Evolutionary conservation across 2,329 filamentous ascomycete genomes (phyloP), one percentile per base, ranked within the genome.

Genomic region (Neopestalotiopsis sp.): DNA sequence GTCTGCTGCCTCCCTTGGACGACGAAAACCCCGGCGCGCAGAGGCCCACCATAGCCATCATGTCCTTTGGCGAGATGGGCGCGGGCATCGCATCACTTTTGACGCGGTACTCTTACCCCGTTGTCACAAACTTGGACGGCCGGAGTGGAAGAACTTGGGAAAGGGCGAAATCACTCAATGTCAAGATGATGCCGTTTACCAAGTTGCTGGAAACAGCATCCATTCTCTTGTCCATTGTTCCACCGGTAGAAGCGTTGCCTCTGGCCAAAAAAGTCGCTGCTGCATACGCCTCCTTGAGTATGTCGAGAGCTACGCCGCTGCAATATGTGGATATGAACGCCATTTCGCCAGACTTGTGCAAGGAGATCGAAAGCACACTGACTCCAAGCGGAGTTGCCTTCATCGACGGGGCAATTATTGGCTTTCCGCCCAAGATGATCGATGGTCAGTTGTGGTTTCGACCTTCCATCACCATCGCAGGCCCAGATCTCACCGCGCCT

Each of bases 51-150:
- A 28, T 63, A 38, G 61, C 61, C 32, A 63, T 63, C n/a, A 40
- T 63, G 38, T 63, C 61, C 9, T 40, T 63, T 20, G 61, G 61
- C 17, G 61, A 63, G 20, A 63, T 63, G 61, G 61, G 61, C 13
- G 32, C 32, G 6, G 61, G 61, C 17, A 63, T 63, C n/a, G 61
- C 61, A 40, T 40, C 61, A 12, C 61, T 63, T 7, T n/a, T 63
- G 38, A 40, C 61, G n/a, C 14, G 10, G 30, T 63, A 40, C 34
- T 45, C 32, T 3, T 63, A 63, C 24, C 61, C 34, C 4, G 20
- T 63, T 9, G 32, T 63, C 32, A 63, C 61, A 24, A 63, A 63
- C 24, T 32, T 63, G 14, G 61, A 63, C 34, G 61, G 61, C 34
- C 61, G 61, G 10, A 63, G 61, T 30, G 61, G 40, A 4, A 63